Base-by-base conservation (phyloP, 2,329 filamentous ascomycete species). In the Chaetomiaceae sp. region DNA sequence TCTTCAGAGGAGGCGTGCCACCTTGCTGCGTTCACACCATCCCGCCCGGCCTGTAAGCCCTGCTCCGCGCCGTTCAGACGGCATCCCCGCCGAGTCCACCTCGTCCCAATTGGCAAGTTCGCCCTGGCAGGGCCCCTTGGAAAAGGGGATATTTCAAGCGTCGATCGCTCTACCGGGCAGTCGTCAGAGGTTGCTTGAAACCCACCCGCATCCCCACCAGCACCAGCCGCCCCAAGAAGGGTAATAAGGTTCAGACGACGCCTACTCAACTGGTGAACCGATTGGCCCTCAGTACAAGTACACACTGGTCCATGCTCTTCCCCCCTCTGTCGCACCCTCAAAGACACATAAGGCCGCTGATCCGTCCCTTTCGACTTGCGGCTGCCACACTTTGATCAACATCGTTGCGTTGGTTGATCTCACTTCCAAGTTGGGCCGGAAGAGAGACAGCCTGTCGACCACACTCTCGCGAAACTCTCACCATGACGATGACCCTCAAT, bases 401-500 rank as follows among this genome's bases (percentile, higher is more conserved):
- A 67, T 68, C 40, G 56, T 55, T 62, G 55, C 51, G 50, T 56
- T 41, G 51, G 58, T 42, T 59, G 58, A 41, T 43, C 38, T 45
- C 37, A 47, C 44, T 47, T 49, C 43, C 47, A 36, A 22, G 29
- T 46, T 33, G 5, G 38, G 34, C 42, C 39, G 37, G 45, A 43
- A 46, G 49, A 48, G 38, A 47, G 48, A 43, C 35, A 45, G 19
- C 24, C 18, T 24, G 18, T 38, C 45, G 40, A 48, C 45, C 22
- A 11, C 33, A 48, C 33, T 24, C 29, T 42, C 42, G 30, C 35
- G 30, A 32, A n/a, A n/a, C n/a, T 24, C 30, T 57, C 71, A 81
- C 68, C 68, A 95, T 95, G 89, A 93, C 88, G 72, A 95, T 95
- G 88, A 87, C 90, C 68, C 81, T 95, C 74, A 88, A 95, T 72